These are phyloP conservation scores for Ophiocordyceps sinensis DNA, from an alignment of 2,329 filamentous ascomycete species.

Conservation along the genomic window DNA sequence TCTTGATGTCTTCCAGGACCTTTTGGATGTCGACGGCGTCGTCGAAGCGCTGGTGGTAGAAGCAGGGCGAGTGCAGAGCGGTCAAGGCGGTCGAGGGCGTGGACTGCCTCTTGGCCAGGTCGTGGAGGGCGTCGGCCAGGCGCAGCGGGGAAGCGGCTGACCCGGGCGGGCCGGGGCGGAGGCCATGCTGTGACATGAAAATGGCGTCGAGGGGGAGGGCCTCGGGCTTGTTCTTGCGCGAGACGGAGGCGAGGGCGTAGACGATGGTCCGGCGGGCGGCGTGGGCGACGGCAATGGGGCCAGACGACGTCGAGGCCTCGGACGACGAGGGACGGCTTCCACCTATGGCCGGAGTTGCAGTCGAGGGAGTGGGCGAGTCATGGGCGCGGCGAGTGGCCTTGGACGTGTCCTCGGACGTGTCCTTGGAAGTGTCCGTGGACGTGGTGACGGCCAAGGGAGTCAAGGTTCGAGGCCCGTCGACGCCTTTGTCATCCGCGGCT, in stretches of 20 bases:
- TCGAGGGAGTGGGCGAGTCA: slow-evolving; percentile 7
- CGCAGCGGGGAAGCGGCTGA: slow-evolving; percentile 41
- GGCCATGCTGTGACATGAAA: slow-evolving; percentile 29
- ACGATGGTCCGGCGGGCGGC: slow-evolving; percentile 63
- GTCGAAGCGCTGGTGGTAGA: slow-evolving; percentile 94
- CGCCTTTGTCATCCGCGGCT: slow-evolving; percentile 3
- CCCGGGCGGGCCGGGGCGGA: slow-evolving; percentile 21
- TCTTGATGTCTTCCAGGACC: slow-evolving; percentile 86
- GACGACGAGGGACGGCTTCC: slow-evolving; percentile 6
- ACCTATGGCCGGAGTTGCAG: slow-evolving; percentile 13
- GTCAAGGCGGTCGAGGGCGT: slow-evolving; percentile 34
- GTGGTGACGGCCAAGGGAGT: slow-evolving; percentile 8
- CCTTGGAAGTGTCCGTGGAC: too few relatives aligned
- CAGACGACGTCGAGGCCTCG: background rate
- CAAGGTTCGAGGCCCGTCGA: slow-evolving; percentile 8
- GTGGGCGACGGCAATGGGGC: background rate
- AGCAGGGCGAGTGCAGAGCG: slow-evolving; percentile 77
- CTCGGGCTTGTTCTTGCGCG: slow-evolving; percentile 45
- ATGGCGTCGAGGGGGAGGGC: slow-evolving; percentile 48
- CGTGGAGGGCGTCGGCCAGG: slow-evolving; percentile 46
- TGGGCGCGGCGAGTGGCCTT: slow-evolving; percentile 7
- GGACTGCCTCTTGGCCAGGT: slow-evolving; percentile 29
- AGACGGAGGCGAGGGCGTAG: slow-evolving; percentile 61
- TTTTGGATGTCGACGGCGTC: slow-evolving; percentile 90
- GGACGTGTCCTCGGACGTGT: too few relatives aligned